Evolutionary conservation across 2,329 filamentous ascomycete genomes (phyloP).

Genomic region (Paracoccidioides lutzii): DNA sequence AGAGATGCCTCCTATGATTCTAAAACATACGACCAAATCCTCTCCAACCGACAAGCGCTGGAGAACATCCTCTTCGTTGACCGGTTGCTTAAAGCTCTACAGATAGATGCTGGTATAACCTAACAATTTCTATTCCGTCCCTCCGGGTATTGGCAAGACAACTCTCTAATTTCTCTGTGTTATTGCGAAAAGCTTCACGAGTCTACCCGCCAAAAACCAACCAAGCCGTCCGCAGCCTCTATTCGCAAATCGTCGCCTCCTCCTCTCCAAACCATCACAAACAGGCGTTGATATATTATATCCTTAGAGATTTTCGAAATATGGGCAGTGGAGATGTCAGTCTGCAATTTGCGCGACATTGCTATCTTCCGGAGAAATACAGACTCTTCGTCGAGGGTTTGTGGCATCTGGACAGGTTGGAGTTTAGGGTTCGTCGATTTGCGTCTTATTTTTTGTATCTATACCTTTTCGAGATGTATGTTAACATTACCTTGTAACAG

Average conservation of each 20-base stretch:
- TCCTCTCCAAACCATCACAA: conserved; percentile 61
- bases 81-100: conserved; percentile 56
- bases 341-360: conserved; percentile 45
- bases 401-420: conserved; percentile 62
- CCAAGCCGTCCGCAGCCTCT: conserved; percentile 53
- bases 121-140: conserved; percentile 8
- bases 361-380: conserved; percentile 61
- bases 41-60: conserved; percentile 52
- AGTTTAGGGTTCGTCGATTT: conserved; percentile 45
- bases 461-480: background rate
- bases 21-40: conserved; percentile 49
- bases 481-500: conserved; percentile 23
- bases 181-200: conserved; percentile 38
- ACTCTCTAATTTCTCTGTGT: conserved; percentile 7
- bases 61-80: conserved; percentile 68
- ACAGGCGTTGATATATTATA: conserved; percentile 70
- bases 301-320: conserved; percentile 60
- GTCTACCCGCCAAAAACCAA: conserved; percentile 64
- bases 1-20: conserved; percentile 50
- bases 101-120: conserved; percentile 52
- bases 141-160: background rate
- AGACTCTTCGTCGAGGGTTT: conserved; percentile 69
- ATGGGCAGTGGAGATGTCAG: conserved; percentile 36
- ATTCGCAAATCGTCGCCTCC: conserved; percentile 54
- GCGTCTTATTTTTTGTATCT: background rate